phyloP scores from a whole-genome alignment of 805 yeast species.

The Yarrowia sp. region DNA sequence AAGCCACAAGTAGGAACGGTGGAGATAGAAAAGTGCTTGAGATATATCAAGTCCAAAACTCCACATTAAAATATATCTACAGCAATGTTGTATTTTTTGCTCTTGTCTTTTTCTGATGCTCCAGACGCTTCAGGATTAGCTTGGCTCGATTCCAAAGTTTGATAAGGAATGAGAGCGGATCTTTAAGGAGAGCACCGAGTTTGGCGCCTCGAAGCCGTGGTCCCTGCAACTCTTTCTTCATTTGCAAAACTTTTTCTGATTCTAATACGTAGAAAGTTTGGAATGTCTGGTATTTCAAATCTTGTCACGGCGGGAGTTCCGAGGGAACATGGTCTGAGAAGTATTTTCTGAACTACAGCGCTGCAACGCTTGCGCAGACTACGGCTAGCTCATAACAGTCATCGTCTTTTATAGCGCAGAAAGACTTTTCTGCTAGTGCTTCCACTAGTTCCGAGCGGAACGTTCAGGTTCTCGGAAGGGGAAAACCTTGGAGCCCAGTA shows the following conservation, averaged over 20 bases:
- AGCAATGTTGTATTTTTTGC: not conserved
- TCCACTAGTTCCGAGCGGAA: not conserved
- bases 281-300: not conserved
- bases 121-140: not conserved
- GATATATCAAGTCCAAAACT: too few species aligned
- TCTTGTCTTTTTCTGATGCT: not conserved
- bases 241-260: not conserved
- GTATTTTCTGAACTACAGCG: too few species aligned
- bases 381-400: too few species aligned
- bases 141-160: not conserved
- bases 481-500: not conserved
- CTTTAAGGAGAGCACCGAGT: not conserved
- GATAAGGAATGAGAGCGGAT: constrained; percentile 11
- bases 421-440: not conserved
- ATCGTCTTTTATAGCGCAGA: not conserved
- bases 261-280: constrained; percentile 1
- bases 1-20: too few species aligned
- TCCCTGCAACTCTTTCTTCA: not conserved
- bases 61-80: too few species aligned
- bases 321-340: too few species aligned
- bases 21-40: too few species aligned
- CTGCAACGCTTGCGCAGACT: too few species aligned
- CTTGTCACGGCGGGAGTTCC: not conserved
- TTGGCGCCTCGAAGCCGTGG: constrained; percentile 5
- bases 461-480: not conserved